Percentiles rank a stretch among this genome's conserved stretches.
These are phyloP conservation scores for Saccharomycopsis fodiens DNA, from an alignment of 805 yeast species.

Conservation along the genomic window DNA sequence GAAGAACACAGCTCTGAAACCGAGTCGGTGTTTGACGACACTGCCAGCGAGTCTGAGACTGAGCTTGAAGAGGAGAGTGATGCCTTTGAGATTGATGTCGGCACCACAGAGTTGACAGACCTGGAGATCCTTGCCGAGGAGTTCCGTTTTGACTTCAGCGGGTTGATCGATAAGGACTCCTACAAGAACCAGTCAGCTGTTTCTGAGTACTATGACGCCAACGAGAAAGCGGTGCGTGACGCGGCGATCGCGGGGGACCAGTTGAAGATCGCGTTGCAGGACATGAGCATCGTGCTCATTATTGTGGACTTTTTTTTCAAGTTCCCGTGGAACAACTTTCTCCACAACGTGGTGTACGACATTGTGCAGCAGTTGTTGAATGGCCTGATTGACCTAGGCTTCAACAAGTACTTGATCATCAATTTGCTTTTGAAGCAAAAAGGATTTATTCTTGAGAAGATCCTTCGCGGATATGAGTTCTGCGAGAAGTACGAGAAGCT, in stretches of 20 bases:
- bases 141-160: slow-evolving; percentile 20
- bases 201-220: slow-evolving; percentile 15
- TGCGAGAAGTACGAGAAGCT: slow-evolving; percentile 54
- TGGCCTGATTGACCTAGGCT: slow-evolving; percentile 67
- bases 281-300: slow-evolving; percentile 50
- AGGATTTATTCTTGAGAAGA: slow-evolving; percentile 44
- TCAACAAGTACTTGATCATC: slow-evolving; percentile 52
- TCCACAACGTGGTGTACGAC: slow-evolving; percentile 82
- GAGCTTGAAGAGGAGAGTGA: slow-evolving; percentile 19
- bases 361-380: slow-evolving; percentile 75
- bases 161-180: slow-evolving; percentile 11
- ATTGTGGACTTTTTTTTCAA: slow-evolving; percentile 62
- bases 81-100: slow-evolving; percentile 6
- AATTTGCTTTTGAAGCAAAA: slow-evolving; percentile 55
- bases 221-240: slow-evolving; percentile 35
- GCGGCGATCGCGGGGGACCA: slow-evolving; percentile 65
- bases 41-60: slow-evolving; percentile 18
- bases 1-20: slow-evolving; percentile 9
- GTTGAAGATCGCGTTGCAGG: slow-evolving; percentile 60
- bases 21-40: slow-evolving; percentile 18
- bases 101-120: slow-evolving; percentile 19
- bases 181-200: slow-evolving; percentile 28
- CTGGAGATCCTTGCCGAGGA: slow-evolving; percentile 22
- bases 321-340: slow-evolving; percentile 78
- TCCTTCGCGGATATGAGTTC: slow-evolving; percentile 55